A percentile compares a stretch with the other conserved stretches of the same genome.
Evolutionary conservation across 345 rosid genomes (phyloP).

Genomic region (Sonneratia caseolaris): DNA sequence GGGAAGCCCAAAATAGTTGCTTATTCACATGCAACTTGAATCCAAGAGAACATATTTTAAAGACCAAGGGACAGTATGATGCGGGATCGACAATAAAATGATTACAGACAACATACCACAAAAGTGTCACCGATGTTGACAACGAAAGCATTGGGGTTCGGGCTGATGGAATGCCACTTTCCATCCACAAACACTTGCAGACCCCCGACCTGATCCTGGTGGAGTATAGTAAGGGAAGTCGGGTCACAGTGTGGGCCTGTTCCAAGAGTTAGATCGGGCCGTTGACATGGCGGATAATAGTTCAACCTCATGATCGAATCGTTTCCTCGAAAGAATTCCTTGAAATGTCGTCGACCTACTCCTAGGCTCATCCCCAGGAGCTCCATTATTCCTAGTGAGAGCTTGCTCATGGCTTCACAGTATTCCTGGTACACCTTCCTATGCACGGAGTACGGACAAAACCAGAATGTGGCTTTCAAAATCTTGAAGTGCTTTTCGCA

Average conservation of each 20-base stretch:
- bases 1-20: too few species aligned
- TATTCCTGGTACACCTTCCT: conserved; percentile 49
- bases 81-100: not conserved
- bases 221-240: conserved; percentile 52
- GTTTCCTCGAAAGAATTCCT: conserved; percentile 35
- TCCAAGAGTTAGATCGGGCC: conserved; percentile 42
- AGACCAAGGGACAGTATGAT: too few species aligned
- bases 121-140: conserved; percentile 67
- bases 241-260: conserved; percentile 67
- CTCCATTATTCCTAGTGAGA: conserved; percentile 41
- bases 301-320: conserved; percentile 58
- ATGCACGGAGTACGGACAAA: not conserved
- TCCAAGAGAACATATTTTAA: too few species aligned
- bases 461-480: not conserved
- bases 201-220: conserved; percentile 54
- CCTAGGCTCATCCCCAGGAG: conserved; percentile 47
- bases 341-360: conserved; percentile 25
- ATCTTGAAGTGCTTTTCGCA: not conserved
- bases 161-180: conserved; percentile 38
- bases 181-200: conserved; percentile 46
- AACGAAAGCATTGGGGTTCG: conserved; percentile 37
- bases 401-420: conserved; percentile 38
- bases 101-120: conserved; percentile 26
- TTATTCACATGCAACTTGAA: too few species aligned
- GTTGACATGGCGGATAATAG: conserved; percentile 50